Evolutionary conservation across 768 basidiomycete genomes (phyloP).

Genomic region (Hypholoma fasciculare): DNA sequence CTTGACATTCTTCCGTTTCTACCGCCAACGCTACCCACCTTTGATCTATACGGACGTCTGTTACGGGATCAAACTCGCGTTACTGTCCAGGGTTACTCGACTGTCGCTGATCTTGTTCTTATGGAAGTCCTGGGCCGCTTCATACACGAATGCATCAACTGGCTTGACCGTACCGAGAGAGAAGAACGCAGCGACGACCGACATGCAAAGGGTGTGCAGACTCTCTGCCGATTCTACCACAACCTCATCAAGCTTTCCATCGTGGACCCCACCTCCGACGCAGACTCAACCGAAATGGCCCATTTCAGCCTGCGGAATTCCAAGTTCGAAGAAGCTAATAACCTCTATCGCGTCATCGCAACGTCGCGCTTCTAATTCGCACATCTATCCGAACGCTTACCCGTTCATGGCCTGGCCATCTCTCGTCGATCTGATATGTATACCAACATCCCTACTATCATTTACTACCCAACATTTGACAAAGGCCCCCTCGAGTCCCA

Average conservation of each 20-base stretch:
- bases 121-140: slow-evolving; percentile 70
- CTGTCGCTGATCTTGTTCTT: slow-evolving; percentile 64
- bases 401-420: slow-evolving; percentile 6
- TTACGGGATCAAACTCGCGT: slow-evolving; percentile 60
- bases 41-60: slow-evolving; percentile 71
- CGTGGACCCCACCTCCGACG: slow-evolving; percentile 62
- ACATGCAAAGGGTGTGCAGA: slow-evolving; percentile 69
- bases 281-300: slow-evolving; percentile 74
- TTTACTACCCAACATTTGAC: slow-evolving; percentile 2
- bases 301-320: slow-evolving; percentile 75
- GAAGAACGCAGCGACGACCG: slow-evolving; percentile 76
- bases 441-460: slow-evolving; percentile 6
- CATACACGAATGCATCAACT: slow-evolving; percentile 66
- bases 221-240: slow-evolving; percentile 75
- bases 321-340: slow-evolving; percentile 75
- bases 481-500: background rate
- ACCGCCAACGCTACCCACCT: slow-evolving; percentile 71
- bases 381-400: background rate
- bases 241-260: slow-evolving; percentile 68
- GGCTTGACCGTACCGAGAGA: slow-evolving; percentile 68
- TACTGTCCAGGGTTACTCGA: slow-evolving; percentile 44
- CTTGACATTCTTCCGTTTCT: slow-evolving; percentile 64
- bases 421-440: slow-evolving; percentile 9
- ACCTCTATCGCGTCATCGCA: slow-evolving; percentile 67
- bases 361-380: slow-evolving; percentile 36